Conservation (phyloP, 2,329 filamentous ascomycete genomes). For the Onygena corvina region DNA sequence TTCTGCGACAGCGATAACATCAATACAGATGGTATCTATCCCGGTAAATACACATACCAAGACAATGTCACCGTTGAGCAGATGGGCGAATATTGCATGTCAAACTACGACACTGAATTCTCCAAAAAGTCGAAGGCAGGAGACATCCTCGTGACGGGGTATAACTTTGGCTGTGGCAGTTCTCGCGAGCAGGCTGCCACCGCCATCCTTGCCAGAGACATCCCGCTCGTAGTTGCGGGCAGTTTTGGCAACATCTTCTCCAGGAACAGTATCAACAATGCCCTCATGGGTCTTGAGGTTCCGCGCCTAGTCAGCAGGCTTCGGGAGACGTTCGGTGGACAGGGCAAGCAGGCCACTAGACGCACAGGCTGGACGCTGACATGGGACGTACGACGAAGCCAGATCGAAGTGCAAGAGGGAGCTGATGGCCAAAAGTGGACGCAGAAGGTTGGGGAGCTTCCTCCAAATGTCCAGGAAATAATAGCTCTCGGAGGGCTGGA, state of each 20-base stretch:
- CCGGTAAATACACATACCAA: constrained; percentile 84
- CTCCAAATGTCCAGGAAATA: constrained; percentile 76
- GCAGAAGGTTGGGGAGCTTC: constrained; percentile 70
- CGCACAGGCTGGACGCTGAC: constrained; percentile 71
- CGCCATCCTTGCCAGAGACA: constrained; percentile 66
- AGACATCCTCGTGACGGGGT: constrained; percentile 75
- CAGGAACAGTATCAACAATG: constrained; percentile 42
- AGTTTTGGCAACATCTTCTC: constrained; percentile 78
- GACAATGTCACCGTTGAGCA: constrained; percentile 62
- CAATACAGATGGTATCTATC: constrained; percentile 87
- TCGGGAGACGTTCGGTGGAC: constrained; percentile 27
- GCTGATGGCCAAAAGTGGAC: constrained; percentile 56
- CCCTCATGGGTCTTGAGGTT: constrained; percentile 29
- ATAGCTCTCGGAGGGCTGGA: constrained; percentile 66
- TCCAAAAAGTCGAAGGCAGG: constrained; percentile 48
- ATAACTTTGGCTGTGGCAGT: constrained; percentile 77
- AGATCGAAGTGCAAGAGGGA: constrained; percentile 59
- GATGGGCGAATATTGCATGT: constrained; percentile 87
- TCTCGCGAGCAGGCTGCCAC: constrained; percentile 82
- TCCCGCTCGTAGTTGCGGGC: constrained; percentile 66
- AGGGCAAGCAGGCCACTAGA: constrained; percentile 50
- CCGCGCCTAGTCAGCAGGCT: constrained; percentile 26
- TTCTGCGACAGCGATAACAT: constrained; percentile 80
- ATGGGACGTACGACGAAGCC: constrained; percentile 67
- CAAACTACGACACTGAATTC: constrained; percentile 78